A percentile compares a stretch with the other conserved stretches of the same genome.
Conservation (phyloP, 768 basidiomycete genomes). For the Obba rivulosa region DNA sequence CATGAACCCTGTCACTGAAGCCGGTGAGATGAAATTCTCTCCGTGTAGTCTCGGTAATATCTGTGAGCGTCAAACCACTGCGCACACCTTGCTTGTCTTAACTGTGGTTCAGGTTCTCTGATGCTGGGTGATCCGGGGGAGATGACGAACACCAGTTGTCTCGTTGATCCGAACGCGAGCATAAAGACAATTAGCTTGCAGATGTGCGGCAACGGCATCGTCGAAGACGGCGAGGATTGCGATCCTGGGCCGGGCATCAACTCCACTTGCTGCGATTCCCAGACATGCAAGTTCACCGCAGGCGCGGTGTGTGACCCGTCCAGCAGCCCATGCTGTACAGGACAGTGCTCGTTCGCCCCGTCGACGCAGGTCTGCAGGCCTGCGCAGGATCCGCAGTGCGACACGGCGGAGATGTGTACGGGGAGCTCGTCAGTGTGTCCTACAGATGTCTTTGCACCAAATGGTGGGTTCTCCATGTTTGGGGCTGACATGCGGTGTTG, state of each 20-base stretch:
- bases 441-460: slow-evolving; percentile 49
- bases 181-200: slow-evolving; percentile 50
- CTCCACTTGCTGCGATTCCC: slow-evolving; percentile 68
- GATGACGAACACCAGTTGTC: slow-evolving; percentile 58
- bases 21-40: slow-evolving; percentile 66
- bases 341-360: slow-evolving; percentile 64
- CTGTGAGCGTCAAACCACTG: slow-evolving; percentile 41
- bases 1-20: slow-evolving; percentile 76
- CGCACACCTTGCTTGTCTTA: background rate
- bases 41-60: slow-evolving; percentile 81
- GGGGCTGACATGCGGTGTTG: background rate
- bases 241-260: slow-evolving; percentile 64
- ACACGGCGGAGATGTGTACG: slow-evolving; percentile 68
- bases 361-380: slow-evolving; percentile 66
- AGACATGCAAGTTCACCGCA: slow-evolving; percentile 67
- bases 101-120: slow-evolving; percentile 53
- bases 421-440: slow-evolving; percentile 75
- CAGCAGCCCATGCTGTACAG: slow-evolving; percentile 72
- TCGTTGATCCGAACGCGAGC: slow-evolving; percentile 50
- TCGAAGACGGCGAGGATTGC: slow-evolving; percentile 81
- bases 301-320: slow-evolving; percentile 76
- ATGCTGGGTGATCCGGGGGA: slow-evolving; percentile 44
- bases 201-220: slow-evolving; percentile 82
- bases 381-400: slow-evolving; percentile 60
- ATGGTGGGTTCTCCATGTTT: slow-evolving; percentile 39